These are phyloP conservation scores for Arachis stenosperma DNA, from an alignment of 306 rosid genomes.

Conservation along the genomic window DNA sequence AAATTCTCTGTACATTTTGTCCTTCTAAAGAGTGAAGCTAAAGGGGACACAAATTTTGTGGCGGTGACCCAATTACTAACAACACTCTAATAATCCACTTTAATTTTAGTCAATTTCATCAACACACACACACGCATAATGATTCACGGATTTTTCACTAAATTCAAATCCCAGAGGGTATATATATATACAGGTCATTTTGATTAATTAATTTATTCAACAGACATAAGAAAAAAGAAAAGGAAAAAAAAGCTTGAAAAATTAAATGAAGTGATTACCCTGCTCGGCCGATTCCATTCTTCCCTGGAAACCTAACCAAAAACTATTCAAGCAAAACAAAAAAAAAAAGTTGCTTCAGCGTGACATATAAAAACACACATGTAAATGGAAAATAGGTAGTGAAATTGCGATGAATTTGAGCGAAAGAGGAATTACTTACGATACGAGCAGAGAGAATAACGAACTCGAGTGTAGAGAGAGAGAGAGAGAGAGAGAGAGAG, in stretches of 20 bases:
- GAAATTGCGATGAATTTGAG: too few relatives aligned
- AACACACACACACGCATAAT: not conserved
- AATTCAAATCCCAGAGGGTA: not conserved
- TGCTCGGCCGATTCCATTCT: slow-evolving; percentile 5
- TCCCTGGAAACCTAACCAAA: slow-evolving; percentile 21
- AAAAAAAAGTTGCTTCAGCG: not conserved
- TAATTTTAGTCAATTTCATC: not conserved
- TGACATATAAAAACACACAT: not conserved
- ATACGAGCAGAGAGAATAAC: too few relatives aligned
- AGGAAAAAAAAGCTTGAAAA: not conserved
- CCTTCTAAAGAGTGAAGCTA: too few relatives aligned
- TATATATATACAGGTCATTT: not conserved
- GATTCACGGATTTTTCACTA: not conserved
- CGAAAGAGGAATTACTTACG: too few relatives aligned
- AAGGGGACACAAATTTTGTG: too few relatives aligned
- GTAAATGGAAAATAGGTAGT: not conserved
- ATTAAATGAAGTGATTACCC: slow-evolving; percentile 38
- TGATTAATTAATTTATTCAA: not conserved
- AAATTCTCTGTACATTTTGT: too few relatives aligned
- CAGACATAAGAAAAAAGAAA: not conserved
- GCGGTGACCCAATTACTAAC: not conserved
- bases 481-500: too few relatives aligned
- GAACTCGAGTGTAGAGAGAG: too few relatives aligned
- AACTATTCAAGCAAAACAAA: not conserved
- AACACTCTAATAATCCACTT: not conserved